A percentile compares a stretch with the other conserved stretches of the same genome.
Evolutionary conservation across 169 alveolate species (phyloP).

Genomic region (Eimeria acervulina): DNA sequence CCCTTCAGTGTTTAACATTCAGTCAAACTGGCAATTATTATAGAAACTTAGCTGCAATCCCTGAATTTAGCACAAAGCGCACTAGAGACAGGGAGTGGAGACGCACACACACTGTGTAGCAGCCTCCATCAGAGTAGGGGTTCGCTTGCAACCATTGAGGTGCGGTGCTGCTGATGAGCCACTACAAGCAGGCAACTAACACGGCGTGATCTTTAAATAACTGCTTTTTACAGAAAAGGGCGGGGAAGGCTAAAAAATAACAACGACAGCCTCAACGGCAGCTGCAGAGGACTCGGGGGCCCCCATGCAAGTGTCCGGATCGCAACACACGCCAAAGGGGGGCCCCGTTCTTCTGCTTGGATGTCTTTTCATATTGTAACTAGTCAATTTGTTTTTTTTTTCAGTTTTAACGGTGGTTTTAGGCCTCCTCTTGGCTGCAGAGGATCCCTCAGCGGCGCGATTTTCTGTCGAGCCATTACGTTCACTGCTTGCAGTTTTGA

Average conservation of each 20-base stretch:
- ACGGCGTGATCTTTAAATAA: not conserved
- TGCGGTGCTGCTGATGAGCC: not conserved
- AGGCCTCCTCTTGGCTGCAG: not conserved
- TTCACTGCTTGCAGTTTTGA: conserved; percentile 12
- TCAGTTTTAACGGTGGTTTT: not conserved
- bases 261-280: not conserved
- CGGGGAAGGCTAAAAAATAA: not conserved
- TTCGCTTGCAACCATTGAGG: not conserved
- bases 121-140: not conserved
- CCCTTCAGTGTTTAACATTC: not conserved
- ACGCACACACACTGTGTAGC: not conserved
- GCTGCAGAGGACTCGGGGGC: not conserved
- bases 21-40: not conserved
- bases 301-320: conserved; percentile 10
- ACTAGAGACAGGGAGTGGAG: not conserved
- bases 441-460: not conserved
- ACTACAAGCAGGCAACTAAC: not conserved
- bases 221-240: not conserved
- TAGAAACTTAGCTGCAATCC: not conserved
- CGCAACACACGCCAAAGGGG: not conserved
- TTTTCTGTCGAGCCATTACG: not conserved
- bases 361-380: not conserved
- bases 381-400: not conserved
- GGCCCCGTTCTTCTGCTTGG: conserved; percentile 20
- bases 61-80: not conserved